These are phyloP conservation scores for Neofusicoccum sp. DNA, from an alignment of 2,329 filamentous ascomycete species.

Conservation along the genomic window DNA sequence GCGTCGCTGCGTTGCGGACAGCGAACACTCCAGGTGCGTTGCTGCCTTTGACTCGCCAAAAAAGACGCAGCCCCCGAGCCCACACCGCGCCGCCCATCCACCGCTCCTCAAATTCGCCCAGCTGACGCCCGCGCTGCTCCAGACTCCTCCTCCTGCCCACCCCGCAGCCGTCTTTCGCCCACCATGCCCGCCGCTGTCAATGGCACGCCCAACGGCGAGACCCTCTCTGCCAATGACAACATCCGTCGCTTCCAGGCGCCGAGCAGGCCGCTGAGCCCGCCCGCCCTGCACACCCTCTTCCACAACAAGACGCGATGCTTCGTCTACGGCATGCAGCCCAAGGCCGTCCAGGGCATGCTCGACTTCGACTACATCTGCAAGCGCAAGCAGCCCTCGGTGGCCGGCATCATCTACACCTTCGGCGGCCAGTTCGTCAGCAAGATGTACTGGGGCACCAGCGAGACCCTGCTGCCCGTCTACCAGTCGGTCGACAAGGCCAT, in stretches of 20 bases:
- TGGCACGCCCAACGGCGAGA: conserved; percentile 33
- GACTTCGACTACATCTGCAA: conserved; percentile 99
- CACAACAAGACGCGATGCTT: conserved; percentile 99
- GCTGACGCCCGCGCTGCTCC: conserved; percentile 1
- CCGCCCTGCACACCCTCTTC: conserved; percentile 88
- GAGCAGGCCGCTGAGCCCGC: conserved; percentile 88
- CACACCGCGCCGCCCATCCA: conserved; percentile 7
- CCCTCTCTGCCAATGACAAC: conserved; percentile 89
- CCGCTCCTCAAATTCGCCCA: not conserved
- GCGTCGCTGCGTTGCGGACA: conserved; percentile 11
- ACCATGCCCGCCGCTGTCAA: conserved; percentile 50
- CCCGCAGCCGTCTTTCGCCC: conserved; percentile 13
- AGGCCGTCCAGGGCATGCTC: conserved; percentile 68
- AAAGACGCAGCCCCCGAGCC: conserved; percentile 7
- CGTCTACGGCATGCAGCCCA: conserved; percentile 98
- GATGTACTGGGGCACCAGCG: conserved; percentile 99
- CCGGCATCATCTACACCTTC: conserved; percentile 99
- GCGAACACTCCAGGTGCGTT: conserved; percentile 8
- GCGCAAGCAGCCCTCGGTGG: conserved; percentile 91
- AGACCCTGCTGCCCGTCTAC: conserved; percentile 98
- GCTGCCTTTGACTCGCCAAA: not conserved
- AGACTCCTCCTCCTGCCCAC: conserved; percentile 8
- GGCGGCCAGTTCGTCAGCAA: conserved; percentile 99
- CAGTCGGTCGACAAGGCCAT: conserved; percentile 91
- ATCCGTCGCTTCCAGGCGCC: conserved; percentile 94